Conservation (phyloP, 2,329 filamentous ascomycete genomes). For the Aspergillus sclerotialis region DNA sequence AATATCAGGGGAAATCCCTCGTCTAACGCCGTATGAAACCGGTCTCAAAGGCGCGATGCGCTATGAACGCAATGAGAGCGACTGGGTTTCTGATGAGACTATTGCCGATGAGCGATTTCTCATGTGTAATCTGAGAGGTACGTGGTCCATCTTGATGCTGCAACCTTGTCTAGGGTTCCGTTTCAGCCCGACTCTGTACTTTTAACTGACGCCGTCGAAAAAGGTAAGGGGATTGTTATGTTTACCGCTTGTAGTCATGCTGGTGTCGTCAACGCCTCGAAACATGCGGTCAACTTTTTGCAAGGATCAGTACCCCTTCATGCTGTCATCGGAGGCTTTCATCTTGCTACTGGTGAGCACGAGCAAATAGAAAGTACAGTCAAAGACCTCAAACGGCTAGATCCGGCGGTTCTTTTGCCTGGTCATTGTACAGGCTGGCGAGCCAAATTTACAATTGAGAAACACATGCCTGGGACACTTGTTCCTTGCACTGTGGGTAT, state of each 20-base stretch:
- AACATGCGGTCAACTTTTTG: conserved; percentile 38
- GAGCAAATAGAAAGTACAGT: conserved; percentile 41
- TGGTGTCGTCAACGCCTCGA: conserved; percentile 47
- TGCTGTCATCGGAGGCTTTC: conserved; percentile 48
- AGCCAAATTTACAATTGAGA: conserved; percentile 48
- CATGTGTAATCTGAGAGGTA: conserved; percentile 48
- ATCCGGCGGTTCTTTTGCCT: conserved; percentile 45
- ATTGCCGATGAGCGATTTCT: conserved; percentile 49
- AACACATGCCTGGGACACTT: conserved; percentile 43
- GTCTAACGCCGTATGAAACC: conserved; percentile 43
- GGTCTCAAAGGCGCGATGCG: conserved; percentile 42
- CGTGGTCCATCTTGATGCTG: too few species aligned
- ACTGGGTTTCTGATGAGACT: conserved; percentile 44
- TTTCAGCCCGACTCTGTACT: too few species aligned
- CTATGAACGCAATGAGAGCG: conserved; percentile 31
- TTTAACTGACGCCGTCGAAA: background rate
- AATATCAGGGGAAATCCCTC: conserved; percentile 48
- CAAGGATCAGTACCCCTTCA: conserved; percentile 36
- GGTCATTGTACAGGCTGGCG: conserved; percentile 53
- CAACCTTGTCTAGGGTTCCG: too few species aligned
- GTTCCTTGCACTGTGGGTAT: conserved; percentile 47
- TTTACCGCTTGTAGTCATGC: conserved; percentile 53
- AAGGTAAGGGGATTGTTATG: conserved; percentile 47
- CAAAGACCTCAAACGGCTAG: conserved; percentile 41
- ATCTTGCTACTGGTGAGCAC: conserved; percentile 43